phyloP scores from a whole-genome alignment of 202 grass and related monocot species.

The Zoysia matrella region DNA sequence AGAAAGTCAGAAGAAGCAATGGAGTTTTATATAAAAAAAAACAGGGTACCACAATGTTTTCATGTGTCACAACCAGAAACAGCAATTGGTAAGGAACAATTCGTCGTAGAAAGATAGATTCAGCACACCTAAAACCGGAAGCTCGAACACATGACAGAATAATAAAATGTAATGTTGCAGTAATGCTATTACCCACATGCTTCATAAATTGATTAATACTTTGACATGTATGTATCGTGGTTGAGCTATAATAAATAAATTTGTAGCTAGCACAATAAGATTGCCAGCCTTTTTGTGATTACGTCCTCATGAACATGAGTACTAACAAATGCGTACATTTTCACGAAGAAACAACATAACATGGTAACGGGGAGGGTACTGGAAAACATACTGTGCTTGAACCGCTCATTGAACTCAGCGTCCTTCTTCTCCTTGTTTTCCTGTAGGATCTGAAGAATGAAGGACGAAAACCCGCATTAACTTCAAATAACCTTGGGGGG shows the following conservation, averaged over 20 bases:
- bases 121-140: not conserved
- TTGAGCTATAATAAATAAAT: not conserved
- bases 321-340: not conserved
- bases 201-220: not conserved
- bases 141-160: not conserved
- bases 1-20: not conserved
- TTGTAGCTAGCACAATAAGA: not conserved
- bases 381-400: constrained; percentile 75
- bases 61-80: constrained; percentile 18
- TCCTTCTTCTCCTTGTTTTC: constrained; percentile 99
- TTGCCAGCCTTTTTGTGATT: not conserved
- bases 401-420: constrained; percentile 96
- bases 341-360: not conserved
- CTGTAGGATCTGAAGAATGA: constrained; percentile 67
- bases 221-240: not conserved
- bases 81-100: not conserved
- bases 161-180: not conserved
- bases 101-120: not conserved
- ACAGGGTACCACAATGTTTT: not conserved
- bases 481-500: not conserved
- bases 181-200: not conserved
- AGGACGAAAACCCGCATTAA: constrained; percentile 19
- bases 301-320: not conserved
- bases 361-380: not conserved
- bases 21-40: not conserved